Evolutionary conservation across 2,329 filamentous ascomycete genomes (phyloP).

Genomic region (Elsinoe batatas): DNA sequence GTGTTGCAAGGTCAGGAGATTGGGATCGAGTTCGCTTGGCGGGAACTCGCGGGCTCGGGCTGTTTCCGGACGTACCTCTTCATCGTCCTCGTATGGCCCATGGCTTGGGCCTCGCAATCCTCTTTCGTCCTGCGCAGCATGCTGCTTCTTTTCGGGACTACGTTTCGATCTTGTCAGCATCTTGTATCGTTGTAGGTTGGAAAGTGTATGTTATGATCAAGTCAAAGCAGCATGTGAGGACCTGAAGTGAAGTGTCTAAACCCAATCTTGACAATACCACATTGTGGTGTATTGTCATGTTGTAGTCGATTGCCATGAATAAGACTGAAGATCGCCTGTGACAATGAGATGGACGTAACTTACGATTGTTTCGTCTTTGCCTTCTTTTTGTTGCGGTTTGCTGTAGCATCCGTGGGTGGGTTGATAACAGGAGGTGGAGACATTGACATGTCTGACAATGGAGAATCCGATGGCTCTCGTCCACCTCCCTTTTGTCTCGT

Average conservation of each 20-base stretch:
- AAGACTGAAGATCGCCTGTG: too few species aligned
- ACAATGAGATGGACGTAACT: constrained; percentile 17
- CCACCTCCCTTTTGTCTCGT: constrained; percentile 1
- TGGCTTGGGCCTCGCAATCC: constrained; percentile 57
- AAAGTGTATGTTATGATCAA: not conserved
- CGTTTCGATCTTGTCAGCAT: constrained; percentile 18
- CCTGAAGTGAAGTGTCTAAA: not conserved
- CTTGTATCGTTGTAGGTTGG: not conserved
- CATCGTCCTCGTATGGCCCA: constrained; percentile 48
- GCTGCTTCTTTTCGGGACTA: constrained; percentile 69
- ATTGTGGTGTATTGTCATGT: not conserved
- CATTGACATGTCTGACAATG: constrained; percentile 25
- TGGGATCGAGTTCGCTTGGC: constrained; percentile 22
- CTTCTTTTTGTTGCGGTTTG: constrained; percentile 21
- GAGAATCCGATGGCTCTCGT: constrained; percentile 20
- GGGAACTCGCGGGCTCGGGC: constrained; percentile 17
- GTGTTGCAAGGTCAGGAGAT: constrained; percentile 29
- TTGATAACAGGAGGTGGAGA: constrained; percentile 22
- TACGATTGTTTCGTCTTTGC: constrained; percentile 33
- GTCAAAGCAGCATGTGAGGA: not conserved
- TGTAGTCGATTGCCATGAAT: too few species aligned
- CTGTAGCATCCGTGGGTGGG: constrained; percentile 20
- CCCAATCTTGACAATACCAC: not conserved
- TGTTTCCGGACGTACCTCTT: constrained; percentile 44
- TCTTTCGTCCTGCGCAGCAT: constrained; percentile 53